Conservation (phyloP, 768 basidiomycete genomes). For the Mrakia gelida region DNA sequence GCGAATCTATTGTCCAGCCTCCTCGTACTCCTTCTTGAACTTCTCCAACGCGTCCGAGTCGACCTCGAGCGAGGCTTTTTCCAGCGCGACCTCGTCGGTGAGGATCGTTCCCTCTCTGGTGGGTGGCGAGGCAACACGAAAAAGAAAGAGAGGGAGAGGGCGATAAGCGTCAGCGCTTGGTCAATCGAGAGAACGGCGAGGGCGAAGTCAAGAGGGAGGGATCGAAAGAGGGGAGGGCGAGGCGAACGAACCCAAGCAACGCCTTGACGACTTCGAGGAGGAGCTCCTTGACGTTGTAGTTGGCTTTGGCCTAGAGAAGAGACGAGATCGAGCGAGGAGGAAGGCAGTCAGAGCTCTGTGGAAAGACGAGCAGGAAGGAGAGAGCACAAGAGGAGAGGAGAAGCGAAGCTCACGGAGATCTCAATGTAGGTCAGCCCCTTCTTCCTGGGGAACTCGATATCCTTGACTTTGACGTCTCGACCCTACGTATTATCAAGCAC, state of each 20-base stretch:
- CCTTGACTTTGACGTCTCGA: slow-evolving; percentile 35
- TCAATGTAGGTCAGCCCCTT: slow-evolving; percentile 34
- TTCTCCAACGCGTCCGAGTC: slow-evolving; percentile 33
- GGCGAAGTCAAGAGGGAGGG: neutral
- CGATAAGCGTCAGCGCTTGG: neutral
- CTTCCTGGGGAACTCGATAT: slow-evolving; percentile 35
- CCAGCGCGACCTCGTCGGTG: slow-evolving; percentile 32
- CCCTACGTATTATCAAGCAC: neutral
- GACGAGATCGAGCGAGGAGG: neutral
- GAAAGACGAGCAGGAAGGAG: neutral
- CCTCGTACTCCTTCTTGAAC: slow-evolving; percentile 35
- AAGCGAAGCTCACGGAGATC: slow-evolving; percentile 24
- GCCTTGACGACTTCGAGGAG: slow-evolving; percentile 31
- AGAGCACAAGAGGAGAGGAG: neutral
- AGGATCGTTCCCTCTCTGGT: slow-evolving; percentile 34
- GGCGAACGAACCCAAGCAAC: slow-evolving; percentile 31
- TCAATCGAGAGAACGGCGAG: neutral
- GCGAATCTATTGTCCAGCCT: slow-evolving; percentile 10
- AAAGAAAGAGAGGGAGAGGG: too few species aligned
- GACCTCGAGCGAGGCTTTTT: slow-evolving; percentile 31
- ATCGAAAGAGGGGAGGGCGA: neutral
- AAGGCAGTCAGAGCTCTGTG: neutral
- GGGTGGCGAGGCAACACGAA: too few species aligned
- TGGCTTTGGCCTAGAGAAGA: slow-evolving; percentile 27
- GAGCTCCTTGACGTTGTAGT: slow-evolving; percentile 36